These are phyloP conservation scores for Vinca major DNA, from an alignment of 305 asterid genomes.

Conservation along the genomic window DNA sequence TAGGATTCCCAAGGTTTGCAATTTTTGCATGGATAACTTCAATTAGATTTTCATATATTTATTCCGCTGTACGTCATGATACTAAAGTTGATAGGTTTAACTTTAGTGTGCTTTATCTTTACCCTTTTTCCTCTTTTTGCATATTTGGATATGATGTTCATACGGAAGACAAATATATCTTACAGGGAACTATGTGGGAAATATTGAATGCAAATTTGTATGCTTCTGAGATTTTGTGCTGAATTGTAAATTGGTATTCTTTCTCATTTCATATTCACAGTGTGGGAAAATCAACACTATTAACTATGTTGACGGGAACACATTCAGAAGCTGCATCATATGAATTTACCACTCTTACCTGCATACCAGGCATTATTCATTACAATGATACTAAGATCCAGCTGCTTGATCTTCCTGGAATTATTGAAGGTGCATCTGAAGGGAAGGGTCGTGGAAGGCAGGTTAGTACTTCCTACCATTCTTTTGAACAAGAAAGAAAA, in stretches of 20 bases:
- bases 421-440: conserved; percentile 98
- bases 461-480: conserved; percentile 32
- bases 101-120: neutral
- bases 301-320: conserved; percentile 95
- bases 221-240: conserved; percentile 2
- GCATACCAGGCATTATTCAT: conserved; percentile 96
- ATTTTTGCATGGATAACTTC: conserved; percentile 4
- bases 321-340: conserved; percentile 98
- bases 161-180: neutral
- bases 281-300: conserved; percentile 86
- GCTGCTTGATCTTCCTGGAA: conserved; percentile 99
- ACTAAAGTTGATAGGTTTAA: neutral
- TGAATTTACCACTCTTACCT: conserved; percentile 95
- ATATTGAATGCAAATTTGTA: neutral
- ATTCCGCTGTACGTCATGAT: neutral
- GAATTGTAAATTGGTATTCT: neutral
- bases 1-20: conserved; percentile 95
- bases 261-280: conserved; percentile 24
- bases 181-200: neutral
- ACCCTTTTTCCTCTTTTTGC: neutral
- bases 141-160: neutral
- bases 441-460: conserved; percentile 99
- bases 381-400: conserved; percentile 95
- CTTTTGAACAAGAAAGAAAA: neutral
- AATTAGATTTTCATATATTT: conserved; percentile 5